Evolutionary conservation across 2,329 filamentous ascomycete species (phyloP).

Genomic region (Madurella mycetomatis): DNA sequence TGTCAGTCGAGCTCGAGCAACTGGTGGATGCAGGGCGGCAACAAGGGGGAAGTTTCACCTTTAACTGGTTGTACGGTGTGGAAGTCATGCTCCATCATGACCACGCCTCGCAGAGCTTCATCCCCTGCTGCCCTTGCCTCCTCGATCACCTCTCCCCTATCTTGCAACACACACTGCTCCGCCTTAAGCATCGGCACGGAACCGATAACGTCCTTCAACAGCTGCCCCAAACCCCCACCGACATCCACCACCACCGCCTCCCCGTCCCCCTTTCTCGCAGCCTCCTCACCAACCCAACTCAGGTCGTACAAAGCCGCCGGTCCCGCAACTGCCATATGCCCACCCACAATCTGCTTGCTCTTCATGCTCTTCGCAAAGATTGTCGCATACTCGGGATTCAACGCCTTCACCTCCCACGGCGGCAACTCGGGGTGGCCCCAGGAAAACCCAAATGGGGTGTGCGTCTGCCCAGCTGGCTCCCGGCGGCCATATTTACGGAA

Average conservation of each 20-base stretch:
- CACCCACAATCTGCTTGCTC: conserved; percentile 20
- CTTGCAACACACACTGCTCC: conserved; percentile 18
- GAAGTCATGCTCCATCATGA: conserved; percentile 30
- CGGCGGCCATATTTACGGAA: conserved; percentile 22
- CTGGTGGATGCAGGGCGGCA: not conserved
- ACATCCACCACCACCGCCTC: conserved; percentile 19
- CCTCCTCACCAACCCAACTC: conserved; percentile 22
- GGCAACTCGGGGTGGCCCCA: conserved; percentile 24
- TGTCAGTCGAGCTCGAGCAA: not conserved
- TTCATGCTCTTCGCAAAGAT: conserved; percentile 24
- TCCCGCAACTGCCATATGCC: conserved; percentile 15
- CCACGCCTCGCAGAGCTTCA: conserved; percentile 16
- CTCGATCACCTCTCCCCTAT: conserved; percentile 22
- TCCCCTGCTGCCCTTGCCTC: conserved; percentile 21
- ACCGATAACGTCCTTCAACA: conserved; percentile 16
- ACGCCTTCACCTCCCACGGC: conserved; percentile 28
- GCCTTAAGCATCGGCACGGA: conserved; percentile 6
- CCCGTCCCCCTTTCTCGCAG: not conserved
- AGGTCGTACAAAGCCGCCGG: conserved; percentile 24
- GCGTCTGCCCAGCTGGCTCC: conserved; percentile 18
- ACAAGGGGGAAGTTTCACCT: conserved; percentile 14
- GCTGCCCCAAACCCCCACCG: conserved; percentile 23
- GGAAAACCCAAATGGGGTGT: conserved; percentile 25
- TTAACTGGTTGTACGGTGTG: conserved; percentile 26
- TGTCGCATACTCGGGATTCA: conserved; percentile 21